Evolutionary conservation across 192 early-diverging fungal genomes (phyloP).

Genomic region (Dissophora globulifera): DNA sequence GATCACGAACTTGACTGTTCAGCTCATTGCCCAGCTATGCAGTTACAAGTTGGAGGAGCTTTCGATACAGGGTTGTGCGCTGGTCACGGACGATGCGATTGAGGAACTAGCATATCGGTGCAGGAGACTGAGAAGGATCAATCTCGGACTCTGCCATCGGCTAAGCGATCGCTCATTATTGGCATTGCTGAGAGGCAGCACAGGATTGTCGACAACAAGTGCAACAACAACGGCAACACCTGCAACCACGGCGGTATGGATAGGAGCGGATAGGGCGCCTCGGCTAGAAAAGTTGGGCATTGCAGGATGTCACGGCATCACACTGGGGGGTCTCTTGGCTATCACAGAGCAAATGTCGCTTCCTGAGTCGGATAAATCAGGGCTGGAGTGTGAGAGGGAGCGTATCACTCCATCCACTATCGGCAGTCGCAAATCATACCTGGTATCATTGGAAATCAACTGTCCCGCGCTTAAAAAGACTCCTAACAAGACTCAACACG

Average conservation of each 20-base stretch:
- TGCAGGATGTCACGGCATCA: constrained; percentile 36
- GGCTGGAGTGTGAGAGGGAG: not conserved
- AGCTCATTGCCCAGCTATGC: constrained; percentile 35
- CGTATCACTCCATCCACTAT: no score
- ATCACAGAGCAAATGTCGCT: constrained; percentile 7
- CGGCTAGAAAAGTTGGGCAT: constrained; percentile 20
- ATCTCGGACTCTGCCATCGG: constrained; percentile 23
- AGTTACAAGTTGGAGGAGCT: constrained; percentile 27
- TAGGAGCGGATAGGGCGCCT: no score
- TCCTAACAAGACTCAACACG: not conserved
- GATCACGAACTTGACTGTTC: constrained; percentile 31
- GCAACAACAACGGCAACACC: no score
- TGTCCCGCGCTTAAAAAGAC: constrained; percentile 18
- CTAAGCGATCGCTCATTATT: constrained; percentile 14
- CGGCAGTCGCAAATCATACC: not conserved
- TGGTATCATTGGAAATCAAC: constrained; percentile 29
- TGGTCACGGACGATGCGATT: constrained; percentile 36
- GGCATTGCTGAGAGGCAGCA: constrained; percentile 25
- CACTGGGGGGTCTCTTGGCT: constrained; percentile 13
- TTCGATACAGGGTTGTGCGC: constrained; percentile 26
- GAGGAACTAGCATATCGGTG: constrained; percentile 26
- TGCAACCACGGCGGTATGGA: no score
- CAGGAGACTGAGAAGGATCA: constrained; percentile 14
- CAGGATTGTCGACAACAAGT: constrained; percentile 13
- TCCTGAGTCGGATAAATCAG: not conserved